A percentile compares a stretch with the other conserved stretches of the same genome.
Conservation (phyloP, 108 stramenopile genomes). For the Pseudonitzschia multiseries region DNA sequence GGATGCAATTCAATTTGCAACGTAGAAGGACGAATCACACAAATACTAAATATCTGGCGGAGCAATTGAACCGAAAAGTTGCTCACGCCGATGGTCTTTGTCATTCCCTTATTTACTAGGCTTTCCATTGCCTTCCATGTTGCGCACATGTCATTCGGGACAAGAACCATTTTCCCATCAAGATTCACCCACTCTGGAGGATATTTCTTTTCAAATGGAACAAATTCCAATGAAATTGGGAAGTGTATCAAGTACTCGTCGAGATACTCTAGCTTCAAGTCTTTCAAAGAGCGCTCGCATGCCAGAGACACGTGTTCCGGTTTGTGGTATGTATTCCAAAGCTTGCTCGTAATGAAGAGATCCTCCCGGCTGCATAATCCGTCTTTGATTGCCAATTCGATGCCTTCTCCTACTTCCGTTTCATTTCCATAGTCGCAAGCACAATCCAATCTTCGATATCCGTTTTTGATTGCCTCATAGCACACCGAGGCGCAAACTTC, state of each 20-base stretch:
- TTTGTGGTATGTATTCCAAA: slow-evolving; percentile 95
- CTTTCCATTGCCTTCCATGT: slow-evolving; percentile 93
- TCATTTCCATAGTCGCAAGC: slow-evolving; percentile 98
- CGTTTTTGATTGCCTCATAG: slow-evolving; percentile 78
- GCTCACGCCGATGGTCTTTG: slow-evolving; percentile 78
- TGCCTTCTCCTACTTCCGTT: slow-evolving; percentile 84
- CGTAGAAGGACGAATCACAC: slow-evolving; percentile 74
- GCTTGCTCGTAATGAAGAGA: slow-evolving; percentile 87
- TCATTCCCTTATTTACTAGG: slow-evolving; percentile 48
- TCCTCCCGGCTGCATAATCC: slow-evolving; percentile 77
- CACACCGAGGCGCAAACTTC: slow-evolving; percentile 57
- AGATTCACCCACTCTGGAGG: slow-evolving; percentile 94
- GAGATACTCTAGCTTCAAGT: slow-evolving; percentile 85
- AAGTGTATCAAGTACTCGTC: slow-evolving; percentile 95
- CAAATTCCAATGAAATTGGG: slow-evolving; percentile 91
- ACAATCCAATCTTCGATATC: slow-evolving; percentile 90
- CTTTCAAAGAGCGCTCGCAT: slow-evolving; percentile 58
- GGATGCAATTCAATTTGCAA: slow-evolving; percentile 93
- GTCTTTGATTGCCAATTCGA: slow-evolving; percentile 69
- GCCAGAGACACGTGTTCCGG: slow-evolving; percentile 86
- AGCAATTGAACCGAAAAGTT: slow-evolving; percentile 86
- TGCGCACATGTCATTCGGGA: slow-evolving; percentile 62
- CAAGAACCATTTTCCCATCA: slow-evolving; percentile 81
- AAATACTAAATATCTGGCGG: slow-evolving; percentile 70
- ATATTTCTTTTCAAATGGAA: slow-evolving; percentile 81